phyloP scores from a whole-genome alignment of 2,329 filamentous ascomycete genomes.

The Westerdykella ornata region DNA sequence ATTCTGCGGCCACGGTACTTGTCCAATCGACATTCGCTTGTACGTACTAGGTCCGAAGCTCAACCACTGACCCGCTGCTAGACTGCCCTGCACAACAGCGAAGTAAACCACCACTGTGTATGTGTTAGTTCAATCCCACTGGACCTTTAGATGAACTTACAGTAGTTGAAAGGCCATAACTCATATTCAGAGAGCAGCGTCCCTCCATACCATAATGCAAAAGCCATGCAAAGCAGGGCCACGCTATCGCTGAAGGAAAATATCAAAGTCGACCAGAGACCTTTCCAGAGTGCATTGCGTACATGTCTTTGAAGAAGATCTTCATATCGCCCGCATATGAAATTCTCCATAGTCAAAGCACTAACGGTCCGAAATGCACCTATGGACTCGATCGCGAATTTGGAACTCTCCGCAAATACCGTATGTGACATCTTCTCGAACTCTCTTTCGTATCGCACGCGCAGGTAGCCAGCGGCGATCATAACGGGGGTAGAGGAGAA shows the following conservation, averaged over 20 bases:
- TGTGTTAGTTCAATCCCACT: not conserved
- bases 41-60: slow-evolving; percentile 24
- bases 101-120: slow-evolving; percentile 21
- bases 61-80: slow-evolving; percentile 23
- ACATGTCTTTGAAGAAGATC: slow-evolving; percentile 62
- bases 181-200: slow-evolving; percentile 12
- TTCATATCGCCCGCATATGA: slow-evolving; percentile 68
- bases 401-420: slow-evolving; percentile 71
- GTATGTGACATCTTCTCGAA: slow-evolving; percentile 50
- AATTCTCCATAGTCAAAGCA: slow-evolving; percentile 74
- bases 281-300: slow-evolving; percentile 58
- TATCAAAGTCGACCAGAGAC: slow-evolving; percentile 41
- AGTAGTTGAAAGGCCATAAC: slow-evolving; percentile 12
- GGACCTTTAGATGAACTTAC: slow-evolving; percentile 1
- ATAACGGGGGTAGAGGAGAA: slow-evolving; percentile 59
- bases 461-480: slow-evolving; percentile 68
- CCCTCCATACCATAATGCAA: slow-evolving; percentile 27
- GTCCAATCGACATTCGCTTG: not conserved
- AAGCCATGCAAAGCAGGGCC: slow-evolving; percentile 45
- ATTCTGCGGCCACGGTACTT: not conserved
- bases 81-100: slow-evolving; percentile 21
- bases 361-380: slow-evolving; percentile 91
- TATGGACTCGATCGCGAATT: slow-evolving; percentile 85
- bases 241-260: slow-evolving; percentile 51
- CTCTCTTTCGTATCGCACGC: slow-evolving; percentile 51